Evolutionary conservation across 148 eudicot genomes (phyloP), one percentile per base, ranked within the genome.

Genomic region (Chenopodium album): DNA sequence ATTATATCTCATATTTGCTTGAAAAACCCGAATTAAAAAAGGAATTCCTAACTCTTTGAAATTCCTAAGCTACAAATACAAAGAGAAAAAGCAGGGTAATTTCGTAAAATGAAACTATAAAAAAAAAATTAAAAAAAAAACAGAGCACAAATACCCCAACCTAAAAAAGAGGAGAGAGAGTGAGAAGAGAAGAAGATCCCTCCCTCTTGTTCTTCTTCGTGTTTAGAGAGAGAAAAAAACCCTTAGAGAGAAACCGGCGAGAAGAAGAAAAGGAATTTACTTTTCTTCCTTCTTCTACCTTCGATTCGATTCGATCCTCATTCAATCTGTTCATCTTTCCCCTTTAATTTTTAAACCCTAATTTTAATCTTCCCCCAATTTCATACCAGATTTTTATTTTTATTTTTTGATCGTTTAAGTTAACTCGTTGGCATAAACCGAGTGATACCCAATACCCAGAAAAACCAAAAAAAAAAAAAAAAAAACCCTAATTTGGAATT

Each of bases 401-500:
- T 23, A 34, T n/a, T n/a, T 37, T 37, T 20, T 73, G 76, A 73
- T 73, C 76, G 76, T 12, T 23, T 73, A 59, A 76, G 77, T 81
- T 66, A 63, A 44, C 59, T 64, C 46, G 62, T 56, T 52, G 44
- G 7, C 8, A 41, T 41, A 41, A 16, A 50, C 62, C 62, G 62
- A 56, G 60, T 29, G 17, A 52, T 23, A 48, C 52, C 52, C 52
- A 13, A 50, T 50, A 50, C 14, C 54, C 44, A 41, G 44, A 41
- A 41, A 41, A 41, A 41, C 44, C 44, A 34, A 34, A 34, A 34
- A 48, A 48, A 47, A 48, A 9, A 48, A 48, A 48, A 48, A 48
- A 48, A 50, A 80, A 88, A 88, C 84, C 88, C 83, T 81, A 82
- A 73, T 73, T 79, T 37, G 67, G 52, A 66, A 16, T 41, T 41